Conservation (phyloP, 495 filamentous ascomycete genomes). For the Neurospora discreta region DNA sequence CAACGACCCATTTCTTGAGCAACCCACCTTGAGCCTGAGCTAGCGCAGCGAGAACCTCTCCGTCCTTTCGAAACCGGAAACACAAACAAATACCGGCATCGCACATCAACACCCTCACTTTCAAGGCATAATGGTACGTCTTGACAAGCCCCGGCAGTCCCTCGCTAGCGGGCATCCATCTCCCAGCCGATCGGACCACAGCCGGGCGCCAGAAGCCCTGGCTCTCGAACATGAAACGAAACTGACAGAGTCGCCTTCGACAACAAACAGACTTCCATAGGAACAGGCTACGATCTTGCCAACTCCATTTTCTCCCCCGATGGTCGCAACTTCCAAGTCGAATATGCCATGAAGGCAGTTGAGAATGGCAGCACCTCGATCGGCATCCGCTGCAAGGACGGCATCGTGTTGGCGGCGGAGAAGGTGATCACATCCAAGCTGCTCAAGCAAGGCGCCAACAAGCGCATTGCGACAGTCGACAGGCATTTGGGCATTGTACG, state of each 20-base stretch:
- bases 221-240: not conserved
- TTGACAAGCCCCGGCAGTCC: not conserved
- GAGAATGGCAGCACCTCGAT: constrained; percentile 96
- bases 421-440: constrained; percentile 94
- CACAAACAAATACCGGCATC: not conserved
- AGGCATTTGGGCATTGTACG: constrained; percentile 86
- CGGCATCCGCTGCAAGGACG: constrained; percentile 94
- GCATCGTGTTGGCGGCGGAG: constrained; percentile 90
- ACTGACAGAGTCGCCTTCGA: not conserved
- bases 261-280: constrained; percentile 79
- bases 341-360: constrained; percentile 97
- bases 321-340: constrained; percentile 97
- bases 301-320: constrained; percentile 99
- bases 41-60: not conserved
- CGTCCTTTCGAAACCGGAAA: not conserved
- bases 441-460: constrained; percentile 85
- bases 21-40: not conserved
- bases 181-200: not conserved
- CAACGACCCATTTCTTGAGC: not conserved
- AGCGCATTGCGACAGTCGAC: constrained; percentile 90
- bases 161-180: not conserved
- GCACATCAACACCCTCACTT: not conserved
- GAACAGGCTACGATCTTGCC: constrained; percentile 96
- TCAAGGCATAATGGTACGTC: constrained; percentile 13
- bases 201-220: not conserved